Evolutionary conservation across 2,329 filamentous ascomycete species (phyloP).

Genomic region (Thyridium curvatum): DNA sequence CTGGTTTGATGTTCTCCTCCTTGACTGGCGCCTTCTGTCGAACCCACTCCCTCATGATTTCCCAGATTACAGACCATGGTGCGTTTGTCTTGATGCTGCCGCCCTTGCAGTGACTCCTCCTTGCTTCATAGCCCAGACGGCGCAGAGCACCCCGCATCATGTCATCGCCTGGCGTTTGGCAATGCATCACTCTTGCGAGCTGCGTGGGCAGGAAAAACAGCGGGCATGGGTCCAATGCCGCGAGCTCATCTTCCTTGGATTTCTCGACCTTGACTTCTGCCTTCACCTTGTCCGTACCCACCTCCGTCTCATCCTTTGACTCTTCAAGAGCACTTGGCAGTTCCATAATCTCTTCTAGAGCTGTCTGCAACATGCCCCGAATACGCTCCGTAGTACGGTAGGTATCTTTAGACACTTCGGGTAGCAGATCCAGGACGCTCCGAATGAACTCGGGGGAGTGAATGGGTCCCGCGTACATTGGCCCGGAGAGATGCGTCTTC

Average conservation of each 20-base stretch:
- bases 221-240: conserved; percentile 64
- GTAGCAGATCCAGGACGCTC: conserved; percentile 67
- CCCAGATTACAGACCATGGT: conserved; percentile 85
- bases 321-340: conserved; percentile 19
- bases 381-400: conserved; percentile 80
- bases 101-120: conserved; percentile 81
- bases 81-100: conserved; percentile 93
- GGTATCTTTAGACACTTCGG: conserved; percentile 56
- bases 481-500: conserved; percentile 82
- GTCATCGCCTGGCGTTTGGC: conserved; percentile 71
- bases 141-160: conserved; percentile 75
- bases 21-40: conserved; percentile 75
- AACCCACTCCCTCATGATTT: conserved; percentile 88
- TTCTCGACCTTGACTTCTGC: conserved; percentile 4
- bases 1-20: conserved; percentile 60
- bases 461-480: conserved; percentile 89
- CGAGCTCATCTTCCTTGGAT: conserved; percentile 43
- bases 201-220: conserved; percentile 81
- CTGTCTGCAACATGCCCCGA: conserved; percentile 85
- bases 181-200: conserved; percentile 72
- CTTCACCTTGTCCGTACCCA: conserved; percentile 4
- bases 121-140: conserved; percentile 73
- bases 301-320: conserved; percentile 23
- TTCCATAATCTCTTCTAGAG: conserved; percentile 63
- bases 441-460: conserved; percentile 81